Evolutionary conservation across 2,329 filamentous ascomycete species (phyloP), one percentile per base, ranked within the genome.

Genomic region (Claviceps humidiphila): DNA sequence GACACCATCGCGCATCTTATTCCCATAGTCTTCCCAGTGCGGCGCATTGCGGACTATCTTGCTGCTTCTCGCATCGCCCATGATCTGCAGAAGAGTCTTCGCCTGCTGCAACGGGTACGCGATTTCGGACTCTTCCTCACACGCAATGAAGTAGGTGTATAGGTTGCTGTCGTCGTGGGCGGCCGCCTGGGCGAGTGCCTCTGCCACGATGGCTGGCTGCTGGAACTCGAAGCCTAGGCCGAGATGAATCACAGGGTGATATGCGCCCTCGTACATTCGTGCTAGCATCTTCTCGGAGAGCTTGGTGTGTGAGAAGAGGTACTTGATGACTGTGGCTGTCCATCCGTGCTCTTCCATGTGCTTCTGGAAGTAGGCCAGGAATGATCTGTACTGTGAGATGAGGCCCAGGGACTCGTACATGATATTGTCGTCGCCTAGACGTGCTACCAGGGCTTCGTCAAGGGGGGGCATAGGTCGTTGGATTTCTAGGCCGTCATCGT

Each of bases 191-290:
- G 84, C 82, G 11, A 87, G 74, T 0, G 69, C 82, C 65, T 87
- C 80, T 1, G 83, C 81, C 20, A 87, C 70, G 54, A 87, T 77
- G 9, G 76, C 76, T 0, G 82, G 81, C 58, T 84, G 82, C 7
- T 78, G 66, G 59, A 85, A 86, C 60, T 87, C 83, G 45, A 87
- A 62, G 1, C 79, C 84, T 53, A 85, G 83, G 0, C 82, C 82
- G 2, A 86, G 70, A 58, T 87, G 82, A 52, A 87, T 86, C 16
- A 85, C 64, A 1, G 82, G 82, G 58, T 87, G 84, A 5, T 83
- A 65, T 49, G 82, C 74, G 2, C 82, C 78, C 74, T 62, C 55
- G 58, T 53, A 58, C 51, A 59, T 52, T 17, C 79, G 70, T 0
- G 68, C 71, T 0, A 87, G 64, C 70, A 88, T 71, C 51, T 72